Conservation (phyloP, 106 monocot genomes). For the Triglochin maritima region DNA sequence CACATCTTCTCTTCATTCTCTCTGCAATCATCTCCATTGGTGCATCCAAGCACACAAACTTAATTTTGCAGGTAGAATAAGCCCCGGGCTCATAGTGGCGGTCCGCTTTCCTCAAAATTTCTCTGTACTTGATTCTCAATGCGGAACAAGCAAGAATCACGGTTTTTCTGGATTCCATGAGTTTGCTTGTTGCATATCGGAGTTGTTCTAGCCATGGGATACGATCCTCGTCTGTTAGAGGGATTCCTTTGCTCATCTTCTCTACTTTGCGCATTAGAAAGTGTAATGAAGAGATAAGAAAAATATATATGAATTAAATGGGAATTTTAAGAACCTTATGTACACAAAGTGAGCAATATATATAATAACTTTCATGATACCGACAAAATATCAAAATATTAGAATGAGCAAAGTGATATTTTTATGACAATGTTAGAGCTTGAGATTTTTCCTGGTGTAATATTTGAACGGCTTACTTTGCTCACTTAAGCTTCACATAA, state of each 20-base stretch:
- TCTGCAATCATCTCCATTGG: slow-evolving; percentile 38
- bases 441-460: too few species aligned
- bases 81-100: slow-evolving; percentile 20
- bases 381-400: too few species aligned
- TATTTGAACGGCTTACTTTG: too few species aligned
- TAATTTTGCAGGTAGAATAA: slow-evolving; percentile 36
- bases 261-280: slow-evolving; percentile 20
- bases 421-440: too few species aligned
- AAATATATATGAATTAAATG: neutral
- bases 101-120: slow-evolving; percentile 61
- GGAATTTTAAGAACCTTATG: neutral
- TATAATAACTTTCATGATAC: neutral
- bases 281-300: neutral
- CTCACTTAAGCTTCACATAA: too few species aligned
- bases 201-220: slow-evolving; percentile 80
- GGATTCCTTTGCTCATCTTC: slow-evolving; percentile 67
- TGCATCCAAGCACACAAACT: slow-evolving; percentile 59
- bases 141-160: slow-evolving; percentile 68
- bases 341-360: neutral
- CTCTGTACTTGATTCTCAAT: slow-evolving; percentile 57
- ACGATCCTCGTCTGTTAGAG: slow-evolving; percentile 61
- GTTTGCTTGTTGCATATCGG: slow-evolving; percentile 23
- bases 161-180: slow-evolving; percentile 15
- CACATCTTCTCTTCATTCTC: slow-evolving; percentile 45
- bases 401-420: too few species aligned